phyloP scores from a whole-genome alignment of 177 flowering plant genomes.

The Tripterygium wilfordii region DNA sequence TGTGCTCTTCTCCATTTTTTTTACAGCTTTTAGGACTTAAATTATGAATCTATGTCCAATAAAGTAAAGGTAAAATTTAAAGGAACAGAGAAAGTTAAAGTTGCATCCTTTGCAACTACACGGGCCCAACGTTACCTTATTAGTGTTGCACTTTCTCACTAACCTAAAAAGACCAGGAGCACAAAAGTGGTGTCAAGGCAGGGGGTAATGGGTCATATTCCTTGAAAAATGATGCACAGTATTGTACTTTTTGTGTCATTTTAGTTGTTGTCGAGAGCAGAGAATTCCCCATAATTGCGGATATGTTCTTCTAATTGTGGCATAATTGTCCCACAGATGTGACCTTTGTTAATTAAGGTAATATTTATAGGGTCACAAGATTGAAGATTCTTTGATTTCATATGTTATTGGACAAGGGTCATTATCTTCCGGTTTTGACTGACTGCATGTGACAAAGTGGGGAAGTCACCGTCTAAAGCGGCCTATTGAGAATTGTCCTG shows the following conservation, averaged over 20 bases:
- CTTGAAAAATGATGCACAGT: not conserved
- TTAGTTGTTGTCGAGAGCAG: not conserved
- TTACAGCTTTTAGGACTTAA: not conserved
- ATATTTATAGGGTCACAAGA: too few relatives aligned
- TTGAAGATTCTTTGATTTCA: too few relatives aligned
- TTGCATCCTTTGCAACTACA: too few relatives aligned
- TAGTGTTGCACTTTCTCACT: slow-evolving; percentile 5
- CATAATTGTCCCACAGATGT: too few relatives aligned
- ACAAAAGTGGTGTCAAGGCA: not conserved
- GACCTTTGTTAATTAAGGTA: too few relatives aligned
- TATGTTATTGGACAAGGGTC: too few relatives aligned
- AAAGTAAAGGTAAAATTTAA: too few relatives aligned
- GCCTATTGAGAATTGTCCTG: too few relatives aligned
- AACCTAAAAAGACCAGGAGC: not conserved
- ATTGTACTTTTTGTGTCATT: not conserved
- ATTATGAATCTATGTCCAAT: too few relatives aligned
- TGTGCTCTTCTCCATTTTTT: not conserved
- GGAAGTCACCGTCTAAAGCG: too few relatives aligned
- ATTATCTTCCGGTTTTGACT: not conserved
- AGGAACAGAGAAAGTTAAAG: too few relatives aligned
- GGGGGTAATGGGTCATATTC: not conserved
- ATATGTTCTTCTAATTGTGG: not conserved
- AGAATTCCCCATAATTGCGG: slow-evolving; percentile 7
- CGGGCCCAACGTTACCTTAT: too few relatives aligned
- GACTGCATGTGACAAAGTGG: slow-evolving; percentile 8